Evolutionary conservation across 768 basidiomycete species (phyloP).

Genomic region (Cystobasidium onofrii): DNA sequence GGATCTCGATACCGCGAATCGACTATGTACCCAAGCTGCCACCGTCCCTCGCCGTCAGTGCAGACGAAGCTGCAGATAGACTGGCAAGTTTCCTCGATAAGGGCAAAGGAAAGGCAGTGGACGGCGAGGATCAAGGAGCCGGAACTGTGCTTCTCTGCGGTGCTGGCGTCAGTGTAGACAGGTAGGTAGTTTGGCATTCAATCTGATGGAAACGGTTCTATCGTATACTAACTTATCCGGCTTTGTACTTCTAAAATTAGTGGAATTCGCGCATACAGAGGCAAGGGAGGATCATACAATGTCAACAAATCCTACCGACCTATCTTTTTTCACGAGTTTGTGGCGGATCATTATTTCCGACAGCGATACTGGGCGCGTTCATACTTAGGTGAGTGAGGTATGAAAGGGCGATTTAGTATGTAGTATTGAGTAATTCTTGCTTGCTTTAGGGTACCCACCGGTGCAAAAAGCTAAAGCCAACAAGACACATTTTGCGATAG

Average conservation of each 20-base stretch:
- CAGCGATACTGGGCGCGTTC: constrained; percentile 34
- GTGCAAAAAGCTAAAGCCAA: constrained; percentile 33
- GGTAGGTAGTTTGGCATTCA: constrained; percentile 12
- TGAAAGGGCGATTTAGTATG: not conserved
- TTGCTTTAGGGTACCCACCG: constrained; percentile 29
- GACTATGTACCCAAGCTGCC: constrained; percentile 20
- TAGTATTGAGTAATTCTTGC: not conserved
- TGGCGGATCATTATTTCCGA: constrained; percentile 12
- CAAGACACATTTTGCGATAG: constrained; percentile 32
- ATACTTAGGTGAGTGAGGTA: constrained; percentile 20
- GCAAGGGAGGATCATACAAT: constrained; percentile 42
- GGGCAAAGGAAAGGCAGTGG: constrained; percentile 42
- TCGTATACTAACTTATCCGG: not conserved
- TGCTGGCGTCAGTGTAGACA: constrained; percentile 47
- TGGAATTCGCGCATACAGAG: constrained; percentile 48
- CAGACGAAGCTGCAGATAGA: constrained; percentile 26
- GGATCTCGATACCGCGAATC: constrained; percentile 31
- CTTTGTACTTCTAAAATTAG: not conserved
- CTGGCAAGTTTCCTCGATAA: constrained; percentile 43
- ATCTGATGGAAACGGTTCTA: not conserved
- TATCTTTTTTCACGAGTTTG: constrained; percentile 35
- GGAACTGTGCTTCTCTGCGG: constrained; percentile 46
- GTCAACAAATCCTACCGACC: constrained; percentile 29
- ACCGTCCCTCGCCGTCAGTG: not conserved
- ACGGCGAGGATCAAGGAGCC: not conserved